Evolutionary conservation across 352 stramenopile species (phyloP).

Genomic region (Detonula confervacea): DNA sequence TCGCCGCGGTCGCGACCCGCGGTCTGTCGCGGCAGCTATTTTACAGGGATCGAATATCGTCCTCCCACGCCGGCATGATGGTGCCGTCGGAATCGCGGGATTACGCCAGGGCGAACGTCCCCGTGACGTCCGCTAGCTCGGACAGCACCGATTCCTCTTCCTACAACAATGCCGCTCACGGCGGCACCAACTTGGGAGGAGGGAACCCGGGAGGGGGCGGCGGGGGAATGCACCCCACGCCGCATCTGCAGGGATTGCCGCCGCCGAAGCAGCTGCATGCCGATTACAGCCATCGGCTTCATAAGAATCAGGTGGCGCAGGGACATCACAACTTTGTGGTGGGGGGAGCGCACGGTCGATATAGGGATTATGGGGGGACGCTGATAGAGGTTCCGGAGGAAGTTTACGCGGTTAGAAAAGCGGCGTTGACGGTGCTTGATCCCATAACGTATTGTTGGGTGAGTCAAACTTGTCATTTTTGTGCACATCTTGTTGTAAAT

Average conservation of each 20-base stretch:
- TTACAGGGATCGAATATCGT: conserved; percentile 39
- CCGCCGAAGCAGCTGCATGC: conserved; percentile 30
- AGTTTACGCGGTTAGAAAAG: conserved; percentile 75
- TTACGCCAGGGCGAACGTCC: conserved; percentile 11
- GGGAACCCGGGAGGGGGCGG: not conserved
- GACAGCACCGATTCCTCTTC: conserved; percentile 22
- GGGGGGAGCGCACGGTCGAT: conserved; percentile 41
- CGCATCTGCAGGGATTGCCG: not conserved
- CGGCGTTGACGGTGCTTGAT: conserved; percentile 74
- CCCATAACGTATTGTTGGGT: conserved; percentile 83
- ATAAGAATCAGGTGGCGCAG: conserved; percentile 31
- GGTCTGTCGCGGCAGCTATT: conserved; percentile 42
- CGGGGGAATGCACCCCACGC: conserved; percentile 1
- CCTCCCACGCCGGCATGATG: not conserved
- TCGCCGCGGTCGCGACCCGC: conserved; percentile 9
- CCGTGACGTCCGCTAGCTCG: conserved; percentile 5
- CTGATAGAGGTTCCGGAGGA: conserved; percentile 79
- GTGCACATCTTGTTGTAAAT: no score
- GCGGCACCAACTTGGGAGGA: not conserved
- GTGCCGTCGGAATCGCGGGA: conserved; percentile 31
- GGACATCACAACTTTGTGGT: conserved; percentile 39
- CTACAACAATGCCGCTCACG: no score
- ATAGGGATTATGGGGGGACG: conserved; percentile 45
- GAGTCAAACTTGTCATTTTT: conserved; percentile 42
- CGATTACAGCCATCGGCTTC: conserved; percentile 39